Conservation (phyloP, 164 flowering plant genomes). For the Amborella trichopoda region DNA sequence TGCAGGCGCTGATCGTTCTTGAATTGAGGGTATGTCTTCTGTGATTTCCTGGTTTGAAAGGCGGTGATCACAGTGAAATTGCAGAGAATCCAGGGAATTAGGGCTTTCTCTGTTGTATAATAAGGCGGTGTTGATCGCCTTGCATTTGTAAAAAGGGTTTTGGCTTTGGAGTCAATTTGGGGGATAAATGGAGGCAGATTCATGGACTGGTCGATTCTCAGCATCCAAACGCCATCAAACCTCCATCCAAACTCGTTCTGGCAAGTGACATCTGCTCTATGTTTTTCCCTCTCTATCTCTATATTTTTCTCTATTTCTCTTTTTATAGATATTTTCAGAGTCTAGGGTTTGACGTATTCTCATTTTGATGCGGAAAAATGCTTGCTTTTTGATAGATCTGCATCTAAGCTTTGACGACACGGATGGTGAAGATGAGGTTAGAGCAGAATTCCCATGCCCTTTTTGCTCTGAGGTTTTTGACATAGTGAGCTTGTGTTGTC, state of each 20-base stretch:
- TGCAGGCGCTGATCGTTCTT: background rate
- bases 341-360: background rate
- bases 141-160: background rate
- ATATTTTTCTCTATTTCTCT: background rate
- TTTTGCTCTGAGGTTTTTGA: constrained; percentile 71
- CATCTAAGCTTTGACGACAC: constrained; percentile 57
- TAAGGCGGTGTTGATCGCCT: background rate
- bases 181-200: constrained; percentile 2
- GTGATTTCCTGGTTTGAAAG: background rate
- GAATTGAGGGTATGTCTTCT: background rate
- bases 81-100: background rate
- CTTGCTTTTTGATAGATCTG: constrained; percentile 18
- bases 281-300: background rate
- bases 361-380: background rate
- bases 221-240: constrained; percentile 3
- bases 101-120: background rate
- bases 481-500: constrained; percentile 68
- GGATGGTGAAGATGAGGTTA: constrained; percentile 58
- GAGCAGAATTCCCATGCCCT: constrained; percentile 70
- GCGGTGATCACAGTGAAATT: background rate
- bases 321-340: background rate
- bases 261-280: background rate
- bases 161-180: background rate
- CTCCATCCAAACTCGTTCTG: constrained; percentile 1
- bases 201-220: background rate